Evolutionary conservation across 2,329 filamentous ascomycete species (phyloP), one percentile per base, ranked within the genome.

Genomic region (Diaporthe vaccinii): DNA sequence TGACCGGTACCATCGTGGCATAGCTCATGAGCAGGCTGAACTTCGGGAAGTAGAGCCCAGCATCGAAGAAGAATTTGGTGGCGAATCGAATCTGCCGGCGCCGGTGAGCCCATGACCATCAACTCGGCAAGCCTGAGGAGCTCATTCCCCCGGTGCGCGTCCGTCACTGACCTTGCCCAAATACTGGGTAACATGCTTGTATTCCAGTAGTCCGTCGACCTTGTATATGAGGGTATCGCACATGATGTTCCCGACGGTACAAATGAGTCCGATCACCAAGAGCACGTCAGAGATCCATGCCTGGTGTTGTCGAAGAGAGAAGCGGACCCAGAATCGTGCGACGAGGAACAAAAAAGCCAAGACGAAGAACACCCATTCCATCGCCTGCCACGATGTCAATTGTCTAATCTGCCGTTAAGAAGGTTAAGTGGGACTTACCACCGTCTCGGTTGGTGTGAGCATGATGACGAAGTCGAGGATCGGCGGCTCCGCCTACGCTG

Each of bases 31-130:
- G 44, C 49, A 77, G 72, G 57, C 70, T 74, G 22, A 77, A 65
- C 44, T 77, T 77, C 3, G 76, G 76, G n/a, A 77, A 69, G 58
- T 77, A 77, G n/a, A 77, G 74, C 28, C 76, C 76, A 5, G 74
- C 69, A 15, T 77, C 74, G 57, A 75, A 77, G 46, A 74, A 59
- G 57, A 71, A 77, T 28, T 77, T 77, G 36, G 62, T 75, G 7
- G 76, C 36, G 51, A 77, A 77, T 9, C 74, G 74, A 17, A 77
- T 53, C 76, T 77, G 51, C 44, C 62, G 39, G 22, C 20, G 14
- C 4, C 1, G 36, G 31, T 68, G 10, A 68, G 62, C 4, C 44
- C 39, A 14, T 36, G 17, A 15, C 17, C 22, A 55, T 14, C 28
- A 36, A 2, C 4, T 8, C 10, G 41, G 51, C 12, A 41, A 36